Evolutionary conservation across 75 land plant species (phyloP).

Genomic region (Picea sitchensis): DNA sequence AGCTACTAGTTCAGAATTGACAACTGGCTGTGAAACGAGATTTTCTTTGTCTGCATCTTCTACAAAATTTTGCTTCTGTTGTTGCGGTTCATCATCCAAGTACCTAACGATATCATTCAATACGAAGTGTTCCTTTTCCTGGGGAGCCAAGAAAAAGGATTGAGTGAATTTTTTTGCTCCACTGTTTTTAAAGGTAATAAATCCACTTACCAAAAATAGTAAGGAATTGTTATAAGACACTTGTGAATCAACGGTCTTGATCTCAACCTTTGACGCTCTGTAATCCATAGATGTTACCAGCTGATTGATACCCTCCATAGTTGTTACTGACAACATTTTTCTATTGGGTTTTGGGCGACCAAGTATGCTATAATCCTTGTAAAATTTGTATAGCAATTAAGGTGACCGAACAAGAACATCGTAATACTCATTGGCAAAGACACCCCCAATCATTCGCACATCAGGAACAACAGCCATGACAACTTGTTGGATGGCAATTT

Average conservation of each 20-base stretch:
- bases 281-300: conserved; percentile 49
- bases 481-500: too few relatives aligned
- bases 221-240: conserved; percentile 64
- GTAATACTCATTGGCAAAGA: conserved; percentile 82
- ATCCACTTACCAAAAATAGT: conserved; percentile 74
- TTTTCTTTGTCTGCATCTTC: too few relatives aligned
- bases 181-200: conserved; percentile 43
- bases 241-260: conserved; percentile 79
- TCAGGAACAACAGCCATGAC: too few relatives aligned
- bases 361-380: conserved; percentile 64
- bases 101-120: conserved; percentile 58
- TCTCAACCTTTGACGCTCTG: conserved; percentile 47
- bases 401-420: conserved; percentile 64
- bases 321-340: conserved; percentile 47
- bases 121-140: conserved; percentile 55
- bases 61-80: background rate
- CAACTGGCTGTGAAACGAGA: too few relatives aligned
- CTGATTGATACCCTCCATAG: conserved; percentile 55
- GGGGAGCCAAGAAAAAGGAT: conserved; percentile 61
- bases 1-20: too few relatives aligned
- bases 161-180: conserved; percentile 55
- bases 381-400: conserved; percentile 55
- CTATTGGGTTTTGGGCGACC: conserved; percentile 57
- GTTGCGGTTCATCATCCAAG: conserved; percentile 26
- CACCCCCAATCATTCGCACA: background rate